Percentiles rank a stretch among this genome's conserved stretches.
These are phyloP conservation scores for Diaporthe aspalathi DNA, from an alignment of 2,329 filamentous ascomycete genomes.

Conservation along the genomic window DNA sequence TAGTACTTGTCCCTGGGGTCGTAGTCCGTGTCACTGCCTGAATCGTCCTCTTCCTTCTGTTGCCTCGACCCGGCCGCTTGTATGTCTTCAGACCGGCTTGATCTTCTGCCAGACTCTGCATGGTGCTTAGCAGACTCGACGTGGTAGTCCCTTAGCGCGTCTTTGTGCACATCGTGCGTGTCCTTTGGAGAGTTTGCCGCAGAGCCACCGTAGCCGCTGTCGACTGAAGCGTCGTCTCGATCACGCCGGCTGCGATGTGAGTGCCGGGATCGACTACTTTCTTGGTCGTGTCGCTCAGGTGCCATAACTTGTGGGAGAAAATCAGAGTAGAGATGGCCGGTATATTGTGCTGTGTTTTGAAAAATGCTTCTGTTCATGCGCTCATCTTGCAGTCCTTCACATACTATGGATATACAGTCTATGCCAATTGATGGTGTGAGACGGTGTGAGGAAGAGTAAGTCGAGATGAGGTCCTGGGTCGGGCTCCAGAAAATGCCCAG, in stretches of 20 bases:
- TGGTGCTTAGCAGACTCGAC: constrained; percentile 12
- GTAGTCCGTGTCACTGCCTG: constrained; percentile 35
- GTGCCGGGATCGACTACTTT: constrained; percentile 15
- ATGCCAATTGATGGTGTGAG: neutral
- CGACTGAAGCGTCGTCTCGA: constrained; percentile 29
- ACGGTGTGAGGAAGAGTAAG: neutral
- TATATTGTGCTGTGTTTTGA: neutral
- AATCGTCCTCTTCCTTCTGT: neutral
- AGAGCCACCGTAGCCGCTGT: constrained; percentile 37
- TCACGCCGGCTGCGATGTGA: constrained; percentile 13
- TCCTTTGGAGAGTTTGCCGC: constrained; percentile 28
- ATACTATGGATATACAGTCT: neutral
- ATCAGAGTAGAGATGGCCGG: neutral
- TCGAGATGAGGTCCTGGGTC: neutral
- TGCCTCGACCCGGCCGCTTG: neutral
- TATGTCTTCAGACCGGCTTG: neutral
- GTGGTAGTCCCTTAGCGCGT: neutral
- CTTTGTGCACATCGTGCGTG: constrained; percentile 5
- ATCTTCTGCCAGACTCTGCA: neutral
- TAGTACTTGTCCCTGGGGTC: constrained; percentile 38
- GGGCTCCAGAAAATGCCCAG: constrained; percentile 16
- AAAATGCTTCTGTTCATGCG: neutral
- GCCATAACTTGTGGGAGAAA: neutral
- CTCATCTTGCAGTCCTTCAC: neutral
- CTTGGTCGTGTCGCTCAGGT: constrained; percentile 1